phyloP scores from a whole-genome alignment of 495 filamentous ascomycete genomes.

The Hypoxylon perforatum region DNA sequence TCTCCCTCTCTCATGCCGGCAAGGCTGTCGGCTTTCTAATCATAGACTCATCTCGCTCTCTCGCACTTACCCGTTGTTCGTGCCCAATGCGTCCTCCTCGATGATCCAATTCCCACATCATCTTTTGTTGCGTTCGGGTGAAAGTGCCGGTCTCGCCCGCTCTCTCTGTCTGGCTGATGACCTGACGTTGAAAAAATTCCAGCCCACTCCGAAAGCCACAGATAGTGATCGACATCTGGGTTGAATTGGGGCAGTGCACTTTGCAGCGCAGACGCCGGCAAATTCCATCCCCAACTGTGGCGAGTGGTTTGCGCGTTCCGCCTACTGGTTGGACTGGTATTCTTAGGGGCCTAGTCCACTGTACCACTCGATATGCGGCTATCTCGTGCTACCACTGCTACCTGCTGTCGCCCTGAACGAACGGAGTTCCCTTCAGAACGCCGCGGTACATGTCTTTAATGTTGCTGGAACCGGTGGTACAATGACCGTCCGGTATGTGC shows the following conservation, averaged over 20 bases:
- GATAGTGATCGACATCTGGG: conserved; percentile 32
- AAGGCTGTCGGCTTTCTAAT: conserved; percentile 27
- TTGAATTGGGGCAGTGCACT: conserved; percentile 38
- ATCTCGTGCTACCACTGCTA: conserved; percentile 26
- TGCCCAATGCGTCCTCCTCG: not conserved
- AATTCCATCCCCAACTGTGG: conserved; percentile 30
- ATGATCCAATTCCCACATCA: conserved; percentile 8
- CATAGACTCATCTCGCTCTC: conserved; percentile 7
- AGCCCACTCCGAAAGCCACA: conserved; percentile 35
- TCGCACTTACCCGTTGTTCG: not conserved
- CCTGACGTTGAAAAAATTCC: conserved; percentile 35
- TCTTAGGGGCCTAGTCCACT: too few species aligned
- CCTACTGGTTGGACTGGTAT: not conserved
- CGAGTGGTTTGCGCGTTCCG: conserved; percentile 43
- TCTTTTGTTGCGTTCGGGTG: conserved; percentile 20
- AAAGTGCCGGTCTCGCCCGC: conserved; percentile 6
- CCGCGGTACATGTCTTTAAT: conserved; percentile 24
- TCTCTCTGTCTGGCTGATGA: conserved; percentile 1
- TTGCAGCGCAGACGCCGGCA: not conserved
- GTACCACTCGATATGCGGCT: conserved; percentile 40
- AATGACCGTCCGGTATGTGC: conserved; percentile 16
- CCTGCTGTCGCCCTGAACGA: conserved; percentile 16
- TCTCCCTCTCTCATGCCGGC: too few species aligned
- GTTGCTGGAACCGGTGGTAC: conserved; percentile 26
- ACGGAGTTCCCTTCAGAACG: conserved; percentile 19